Evolutionary conservation across 1,139 yeast species (phyloP).

Genomic region (Hansenula sp.): DNA sequence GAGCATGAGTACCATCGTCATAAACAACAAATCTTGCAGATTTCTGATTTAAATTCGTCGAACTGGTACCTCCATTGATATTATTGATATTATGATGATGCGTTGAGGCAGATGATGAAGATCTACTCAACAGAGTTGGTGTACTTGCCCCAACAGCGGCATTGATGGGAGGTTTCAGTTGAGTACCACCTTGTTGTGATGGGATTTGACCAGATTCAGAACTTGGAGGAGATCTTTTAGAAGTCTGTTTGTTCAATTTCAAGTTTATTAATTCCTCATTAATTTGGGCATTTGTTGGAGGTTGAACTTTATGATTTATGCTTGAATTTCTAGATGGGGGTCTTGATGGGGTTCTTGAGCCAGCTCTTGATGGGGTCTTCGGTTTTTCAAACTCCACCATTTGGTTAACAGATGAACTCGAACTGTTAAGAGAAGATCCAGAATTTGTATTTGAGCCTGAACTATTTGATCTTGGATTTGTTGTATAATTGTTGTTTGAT

Average conservation of each 20-base stretch:
- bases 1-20: conserved; percentile 76
- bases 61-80: conserved; percentile 8
- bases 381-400: conserved; percentile 6
- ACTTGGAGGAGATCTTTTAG: background rate
- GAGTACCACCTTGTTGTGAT: conserved; percentile 4
- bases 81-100: conserved; percentile 1
- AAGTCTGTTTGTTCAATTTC: background rate
- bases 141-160: background rate
- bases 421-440: conserved; percentile 12
- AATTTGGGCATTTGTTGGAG: background rate
- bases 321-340: conserved; percentile 8
- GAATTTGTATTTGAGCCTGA: background rate
- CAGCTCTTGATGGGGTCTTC: conserved; percentile 10
- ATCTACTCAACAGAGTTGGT: conserved; percentile 12
- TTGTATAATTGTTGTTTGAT: background rate
- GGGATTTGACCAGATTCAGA: conserved; percentile 6
- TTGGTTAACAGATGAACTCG: conserved; percentile 14
- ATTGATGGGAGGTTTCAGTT: background rate
- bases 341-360: conserved; percentile 9
- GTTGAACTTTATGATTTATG: background rate
- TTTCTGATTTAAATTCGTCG: background rate
- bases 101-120: conserved; percentile 19
- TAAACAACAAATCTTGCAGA: conserved; percentile 41
- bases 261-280: conserved; percentile 3
- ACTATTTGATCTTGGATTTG: conserved; percentile 2